These are phyloP conservation scores for Candida sanyiensis DNA, from an alignment of 805 yeast genomes.

Conservation along the genomic window DNA sequence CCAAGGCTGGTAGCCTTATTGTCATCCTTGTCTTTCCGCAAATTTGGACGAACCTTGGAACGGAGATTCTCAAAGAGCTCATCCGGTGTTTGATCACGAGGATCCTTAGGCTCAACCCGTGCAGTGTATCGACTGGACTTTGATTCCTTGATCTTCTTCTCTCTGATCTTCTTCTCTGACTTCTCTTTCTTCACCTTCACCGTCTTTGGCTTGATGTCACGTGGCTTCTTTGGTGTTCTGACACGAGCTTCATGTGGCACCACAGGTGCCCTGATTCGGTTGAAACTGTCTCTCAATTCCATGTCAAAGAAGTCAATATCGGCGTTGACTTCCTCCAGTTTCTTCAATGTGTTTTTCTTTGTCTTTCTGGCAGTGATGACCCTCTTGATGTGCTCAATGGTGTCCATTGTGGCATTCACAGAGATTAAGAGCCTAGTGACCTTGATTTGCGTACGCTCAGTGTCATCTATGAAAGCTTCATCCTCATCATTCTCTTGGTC, in stretches of 20 bases:
- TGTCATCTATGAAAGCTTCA: conserved; percentile 4
- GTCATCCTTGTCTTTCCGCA: conserved; percentile 2
- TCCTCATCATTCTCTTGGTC: conserved; percentile 7
- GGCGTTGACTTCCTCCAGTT: conserved; percentile 16
- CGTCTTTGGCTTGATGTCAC: conserved; percentile 2
- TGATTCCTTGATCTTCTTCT: neutral
- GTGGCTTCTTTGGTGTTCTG: conserved; percentile 1
- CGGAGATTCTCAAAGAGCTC: conserved; percentile 11
- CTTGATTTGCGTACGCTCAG: neutral
- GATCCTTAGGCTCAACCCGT: conserved; percentile 7
- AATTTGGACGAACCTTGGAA: conserved; percentile 5
- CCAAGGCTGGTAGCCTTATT: neutral
- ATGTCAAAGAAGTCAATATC: conserved; percentile 26
- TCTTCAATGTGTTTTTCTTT: conserved; percentile 1
- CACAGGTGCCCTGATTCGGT: conserved; percentile 4
- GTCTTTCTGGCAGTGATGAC: conserved; percentile 1
- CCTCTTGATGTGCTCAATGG: conserved; percentile 14
- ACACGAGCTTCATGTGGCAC: neutral
- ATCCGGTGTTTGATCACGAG: conserved; percentile 2
- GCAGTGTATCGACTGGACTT: conserved; percentile 3
- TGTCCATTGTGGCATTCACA: conserved; percentile 19
- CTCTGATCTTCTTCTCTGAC: neutral
- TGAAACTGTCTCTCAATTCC: conserved; percentile 19
- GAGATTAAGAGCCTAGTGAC: conserved; percentile 24
- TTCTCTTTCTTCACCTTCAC: neutral